phyloP scores from a whole-genome alignment of 805 yeast genomes.

The Wickerhamomyces pijperi region DNA sequence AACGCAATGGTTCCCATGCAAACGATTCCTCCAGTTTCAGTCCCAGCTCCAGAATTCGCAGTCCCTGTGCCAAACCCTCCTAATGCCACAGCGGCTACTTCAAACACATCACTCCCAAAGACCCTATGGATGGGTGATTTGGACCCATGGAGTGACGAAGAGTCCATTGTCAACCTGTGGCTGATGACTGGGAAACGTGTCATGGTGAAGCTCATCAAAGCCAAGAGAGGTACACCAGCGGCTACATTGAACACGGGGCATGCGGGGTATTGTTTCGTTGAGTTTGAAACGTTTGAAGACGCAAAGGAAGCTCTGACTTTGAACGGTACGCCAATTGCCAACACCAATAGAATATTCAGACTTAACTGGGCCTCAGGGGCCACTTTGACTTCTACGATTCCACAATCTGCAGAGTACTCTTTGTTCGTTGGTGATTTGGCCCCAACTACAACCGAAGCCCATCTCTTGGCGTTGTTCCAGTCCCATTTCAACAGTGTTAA shows the following conservation, averaged over 20 bases:
- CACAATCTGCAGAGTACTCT: constrained; percentile 67
- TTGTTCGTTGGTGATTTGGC: constrained; percentile 77
- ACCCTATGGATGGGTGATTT: constrained; percentile 87
- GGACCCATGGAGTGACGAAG: constrained; percentile 71
- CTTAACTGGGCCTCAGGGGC: constrained; percentile 83
- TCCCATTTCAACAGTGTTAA: constrained; percentile 54
- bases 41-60: constrained; percentile 16
- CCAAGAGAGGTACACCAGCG: constrained; percentile 28
- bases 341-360: constrained; percentile 51
- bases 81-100: constrained; percentile 32
- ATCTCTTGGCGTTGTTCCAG: constrained; percentile 61
- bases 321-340: constrained; percentile 58
- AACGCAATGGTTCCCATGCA: too few relatives aligned
- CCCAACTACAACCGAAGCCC: constrained; percentile 74
- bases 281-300: constrained; percentile 55
- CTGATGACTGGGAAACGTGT: constrained; percentile 42
- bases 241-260: constrained; percentile 25
- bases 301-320: constrained; percentile 59
- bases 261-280: constrained; percentile 72
- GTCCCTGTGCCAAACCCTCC: constrained; percentile 42
- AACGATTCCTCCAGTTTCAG: constrained; percentile 6
- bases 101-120: constrained; percentile 40
- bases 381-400: constrained; percentile 57
- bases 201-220: constrained; percentile 54
- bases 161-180: constrained; percentile 50